Conservation (phyloP, 2,329 filamentous ascomycete species). For the Stachybotrys echinatus region DNA sequence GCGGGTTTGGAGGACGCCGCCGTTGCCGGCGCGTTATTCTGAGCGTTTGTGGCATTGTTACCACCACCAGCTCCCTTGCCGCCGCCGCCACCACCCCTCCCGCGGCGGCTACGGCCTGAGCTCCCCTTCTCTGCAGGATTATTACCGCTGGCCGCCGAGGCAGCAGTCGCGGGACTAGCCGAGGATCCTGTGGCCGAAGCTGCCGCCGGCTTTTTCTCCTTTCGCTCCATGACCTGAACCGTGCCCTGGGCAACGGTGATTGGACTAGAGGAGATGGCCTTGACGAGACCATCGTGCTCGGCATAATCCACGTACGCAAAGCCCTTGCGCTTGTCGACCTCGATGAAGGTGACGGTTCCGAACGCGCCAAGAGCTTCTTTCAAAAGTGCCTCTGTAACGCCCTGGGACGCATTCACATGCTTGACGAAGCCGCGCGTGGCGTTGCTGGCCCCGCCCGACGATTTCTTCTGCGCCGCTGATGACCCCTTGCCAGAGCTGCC, state of each 20-base stretch:
- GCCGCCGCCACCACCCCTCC: constrained; percentile 18
- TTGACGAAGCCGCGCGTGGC: constrained; percentile 71
- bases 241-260: constrained; percentile 78
- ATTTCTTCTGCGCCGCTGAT: constrained; percentile 25
- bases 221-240: constrained; percentile 81
- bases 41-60: neutral
- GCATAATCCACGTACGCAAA: constrained; percentile 91
- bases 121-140: constrained; percentile 20
- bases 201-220: constrained; percentile 47
- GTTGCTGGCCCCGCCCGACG: constrained; percentile 25
- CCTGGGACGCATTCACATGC: constrained; percentile 83
- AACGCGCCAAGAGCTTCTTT: constrained; percentile 69
- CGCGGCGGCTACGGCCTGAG: constrained; percentile 24
- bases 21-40: neutral
- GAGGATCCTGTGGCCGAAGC: constrained; percentile 4
- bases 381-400: constrained; percentile 78
- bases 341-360: constrained; percentile 71
- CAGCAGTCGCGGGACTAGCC: neutral
- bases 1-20: neutral
- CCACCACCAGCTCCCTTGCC: constrained; percentile 14
- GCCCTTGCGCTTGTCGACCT: constrained; percentile 91
- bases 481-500: constrained; percentile 14
- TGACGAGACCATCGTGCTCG: constrained; percentile 64
- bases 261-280: constrained; percentile 77
- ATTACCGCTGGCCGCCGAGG: constrained; percentile 12